Base-by-base conservation (phyloP, 2,329 filamentous ascomycete genomes). In the Pseudogymnoascus pannorum region DNA sequence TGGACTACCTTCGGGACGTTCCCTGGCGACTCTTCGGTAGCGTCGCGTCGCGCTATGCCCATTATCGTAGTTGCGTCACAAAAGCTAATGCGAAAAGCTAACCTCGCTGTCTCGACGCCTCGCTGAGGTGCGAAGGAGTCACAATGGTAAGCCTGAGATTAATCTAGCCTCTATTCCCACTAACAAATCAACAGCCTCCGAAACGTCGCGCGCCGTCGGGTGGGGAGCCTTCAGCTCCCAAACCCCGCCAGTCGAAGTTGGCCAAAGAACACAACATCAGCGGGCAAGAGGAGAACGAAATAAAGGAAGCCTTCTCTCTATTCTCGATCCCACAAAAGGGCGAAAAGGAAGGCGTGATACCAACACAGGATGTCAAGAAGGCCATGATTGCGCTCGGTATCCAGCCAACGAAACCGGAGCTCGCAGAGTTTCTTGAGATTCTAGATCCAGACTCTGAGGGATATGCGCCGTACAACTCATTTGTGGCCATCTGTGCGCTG, bases 201-300 rank as follows among this genome's bases (percentile, higher is more conserved):
- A 72, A 70, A 67, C 69, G 71, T 42, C 68, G 68, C 40, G 68
- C 66, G 14, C 61, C 65, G 18, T 54, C 48, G 14, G 48, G 48
- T 33, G 48, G 26, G 31, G 63, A 64, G 31, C 59, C 64, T 5
- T 62, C 65, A 2, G 62, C 63, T 24, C 61, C 77, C 31, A 74
- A 77, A 72, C 76, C 79, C 61, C 88, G 89, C 65, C 86, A 85
- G 70, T 96, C 92, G 63, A 95, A 92, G 74, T 89, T 97, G 68
- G 93, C 93, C 29, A 93, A 92, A 76, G 91, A 96, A 72, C 87
- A 97, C 81, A 87, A 92, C 73, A 85, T 97, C 71, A 87, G 85
- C 12, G 88, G 87, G 40, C 85, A 88, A 66, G 88, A 97, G 75
- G 93, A 97, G 76, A 82, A 83, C 67, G 92, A 97, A 76, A 96